Evolutionary conservation across 371 early-diverging fungal genomes (phyloP).

Genomic region (Mucor circinelloides): DNA sequence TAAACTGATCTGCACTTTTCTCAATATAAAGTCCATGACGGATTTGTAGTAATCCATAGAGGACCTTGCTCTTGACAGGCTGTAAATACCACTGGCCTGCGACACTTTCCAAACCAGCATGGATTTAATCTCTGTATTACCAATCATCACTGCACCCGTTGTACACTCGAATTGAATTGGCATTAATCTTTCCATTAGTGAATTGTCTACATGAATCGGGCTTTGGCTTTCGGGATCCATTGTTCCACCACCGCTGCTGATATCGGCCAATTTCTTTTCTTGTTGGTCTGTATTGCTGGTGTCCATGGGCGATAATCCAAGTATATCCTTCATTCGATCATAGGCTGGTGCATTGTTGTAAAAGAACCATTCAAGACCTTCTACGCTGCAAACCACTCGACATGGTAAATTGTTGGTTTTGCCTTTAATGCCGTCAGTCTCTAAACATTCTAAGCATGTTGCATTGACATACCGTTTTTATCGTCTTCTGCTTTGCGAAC

Average conservation of each 20-base stretch:
- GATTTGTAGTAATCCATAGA: conserved; percentile 65
- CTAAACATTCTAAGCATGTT: not conserved
- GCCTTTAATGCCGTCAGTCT: not conserved
- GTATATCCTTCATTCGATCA: conserved; percentile 59
- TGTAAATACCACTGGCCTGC: conserved; percentile 66
- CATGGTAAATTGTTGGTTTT: conserved; percentile 49
- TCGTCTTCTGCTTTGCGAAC: conserved; percentile 56
- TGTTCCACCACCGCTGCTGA: too few relatives aligned
- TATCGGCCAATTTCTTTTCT: conserved; percentile 1
- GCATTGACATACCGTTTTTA: not conserved
- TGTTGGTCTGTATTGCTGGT: not conserved
- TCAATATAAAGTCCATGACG: conserved; percentile 52
- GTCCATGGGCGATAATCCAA: conserved; percentile 41
- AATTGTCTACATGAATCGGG: conserved; percentile 26
- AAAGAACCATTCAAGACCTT: conserved; percentile 84
- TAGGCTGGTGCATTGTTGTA: conserved; percentile 84
- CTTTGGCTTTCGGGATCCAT: conserved; percentile 38
- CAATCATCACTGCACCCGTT: conserved; percentile 75
- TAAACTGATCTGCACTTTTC: conserved; percentile 60
- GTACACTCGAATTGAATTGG: conserved; percentile 76
- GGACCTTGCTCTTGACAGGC: conserved; percentile 58
- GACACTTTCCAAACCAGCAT: conserved; percentile 65
- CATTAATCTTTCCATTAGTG: conserved; percentile 59
- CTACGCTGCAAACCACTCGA: conserved; percentile 70
- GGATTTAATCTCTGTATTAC: conserved; percentile 73